These are phyloP conservation scores for Podaxis rugospora DNA, from an alignment of 768 basidiomycete species.

Conservation along the genomic window DNA sequence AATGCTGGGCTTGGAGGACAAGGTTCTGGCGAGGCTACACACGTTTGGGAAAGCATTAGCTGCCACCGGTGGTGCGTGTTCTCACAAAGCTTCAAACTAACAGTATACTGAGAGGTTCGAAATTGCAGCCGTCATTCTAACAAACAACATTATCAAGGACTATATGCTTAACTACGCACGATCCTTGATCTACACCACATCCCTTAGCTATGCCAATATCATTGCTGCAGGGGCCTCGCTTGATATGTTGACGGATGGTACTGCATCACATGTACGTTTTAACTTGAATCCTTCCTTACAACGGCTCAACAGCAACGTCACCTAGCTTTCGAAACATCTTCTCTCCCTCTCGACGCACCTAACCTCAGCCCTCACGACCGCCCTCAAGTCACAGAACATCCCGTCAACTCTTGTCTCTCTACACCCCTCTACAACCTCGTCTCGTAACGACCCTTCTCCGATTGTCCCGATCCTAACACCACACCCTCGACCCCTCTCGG, in stretches of 20 bases:
- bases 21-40: slow-evolving; percentile 74
- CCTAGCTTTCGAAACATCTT: slow-evolving; percentile 32
- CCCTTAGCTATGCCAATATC: slow-evolving; percentile 72
- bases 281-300: background rate
- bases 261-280: slow-evolving; percentile 50
- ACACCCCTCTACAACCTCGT: slow-evolving; percentile 20
- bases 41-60: slow-evolving; percentile 94
- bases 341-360: slow-evolving; percentile 42
- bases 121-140: slow-evolving; percentile 66
- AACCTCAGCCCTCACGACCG: slow-evolving; percentile 26
- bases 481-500: slow-evolving; percentile 70
- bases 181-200: slow-evolving; percentile 88
- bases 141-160: slow-evolving; percentile 64
- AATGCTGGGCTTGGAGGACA: slow-evolving; percentile 61
- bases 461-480: slow-evolving; percentile 85
- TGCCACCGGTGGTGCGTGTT: slow-evolving; percentile 72
- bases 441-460: slow-evolving; percentile 44
- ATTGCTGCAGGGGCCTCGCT: slow-evolving; percentile 75
- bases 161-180: slow-evolving; percentile 93
- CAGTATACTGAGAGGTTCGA: background rate
- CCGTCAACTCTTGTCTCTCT: slow-evolving; percentile 33
- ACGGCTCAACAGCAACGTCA: background rate
- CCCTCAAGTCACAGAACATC: slow-evolving; percentile 23
- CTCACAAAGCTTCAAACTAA: background rate
- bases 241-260: slow-evolving; percentile 70